Conservation (phyloP, 2,329 filamentous ascomycete genomes). For the Ilyonectria mors-panacis region DNA sequence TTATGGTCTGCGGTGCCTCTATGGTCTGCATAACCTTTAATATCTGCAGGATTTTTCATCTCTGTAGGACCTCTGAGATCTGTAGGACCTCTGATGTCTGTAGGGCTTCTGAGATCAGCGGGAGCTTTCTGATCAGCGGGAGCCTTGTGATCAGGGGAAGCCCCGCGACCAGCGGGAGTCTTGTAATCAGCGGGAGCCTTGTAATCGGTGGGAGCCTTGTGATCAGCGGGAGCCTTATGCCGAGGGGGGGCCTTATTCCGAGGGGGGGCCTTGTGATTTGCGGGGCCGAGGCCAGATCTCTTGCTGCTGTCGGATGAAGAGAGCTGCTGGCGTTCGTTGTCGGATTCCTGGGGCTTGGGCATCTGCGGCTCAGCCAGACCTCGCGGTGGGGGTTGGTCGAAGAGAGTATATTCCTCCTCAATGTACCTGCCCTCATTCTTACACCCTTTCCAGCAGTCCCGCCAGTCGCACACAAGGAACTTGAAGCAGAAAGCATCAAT, state of each 20-base stretch:
- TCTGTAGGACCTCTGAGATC: neutral
- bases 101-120: neutral
- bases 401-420: conserved; percentile 75
- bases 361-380: conserved; percentile 59
- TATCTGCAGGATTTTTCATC: neutral
- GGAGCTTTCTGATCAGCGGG: neutral
- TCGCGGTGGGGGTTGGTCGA: conserved; percentile 70
- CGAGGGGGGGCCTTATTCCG: neutral
- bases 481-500: conserved; percentile 97
- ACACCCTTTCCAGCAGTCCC: conserved; percentile 97
- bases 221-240: neutral
- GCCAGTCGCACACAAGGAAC: conserved; percentile 95
- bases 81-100: neutral
- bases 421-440: conserved; percentile 88
- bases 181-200: neutral
- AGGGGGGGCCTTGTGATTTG: neutral
- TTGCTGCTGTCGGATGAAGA: conserved; percentile 79
- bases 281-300: conserved; percentile 54
- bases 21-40: neutral
- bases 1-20: conserved; percentile 40
- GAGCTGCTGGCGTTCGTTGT: conserved; percentile 44
- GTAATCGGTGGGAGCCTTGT: neutral
- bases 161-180: neutral
- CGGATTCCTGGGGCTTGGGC: conserved; percentile 44
- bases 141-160: neutral